These are phyloP conservation scores for Trichoderma sp. DNA, from an alignment of 2,329 filamentous ascomycete genomes.

Conservation along the genomic window DNA sequence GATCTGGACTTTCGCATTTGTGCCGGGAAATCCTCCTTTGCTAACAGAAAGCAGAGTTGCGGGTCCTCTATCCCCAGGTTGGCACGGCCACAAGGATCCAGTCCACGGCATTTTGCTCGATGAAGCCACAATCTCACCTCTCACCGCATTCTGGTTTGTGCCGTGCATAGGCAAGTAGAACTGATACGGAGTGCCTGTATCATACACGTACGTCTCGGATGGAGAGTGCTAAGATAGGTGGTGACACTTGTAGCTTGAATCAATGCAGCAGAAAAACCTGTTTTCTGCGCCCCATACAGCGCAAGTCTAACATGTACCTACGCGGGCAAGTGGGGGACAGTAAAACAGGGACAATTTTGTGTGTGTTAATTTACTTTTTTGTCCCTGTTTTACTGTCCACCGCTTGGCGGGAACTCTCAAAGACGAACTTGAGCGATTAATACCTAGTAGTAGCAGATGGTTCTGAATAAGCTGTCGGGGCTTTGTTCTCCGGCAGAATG, in stretches of 20 bases:
- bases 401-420: too few species aligned
- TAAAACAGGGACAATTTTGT: too few species aligned
- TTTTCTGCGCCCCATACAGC: background rate
- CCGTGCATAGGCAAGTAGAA: background rate
- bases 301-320: background rate
- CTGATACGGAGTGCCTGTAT: background rate
- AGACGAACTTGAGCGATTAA: background rate
- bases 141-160: constrained; percentile 1
- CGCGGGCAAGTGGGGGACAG: too few species aligned
- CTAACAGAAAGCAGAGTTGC: background rate
- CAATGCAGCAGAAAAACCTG: background rate
- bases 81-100: background rate
- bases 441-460: background rate
- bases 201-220: background rate
- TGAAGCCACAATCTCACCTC: background rate
- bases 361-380: too few species aligned
- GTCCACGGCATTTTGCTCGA: background rate
- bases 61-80: constrained; percentile 2
- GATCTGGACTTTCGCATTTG: background rate
- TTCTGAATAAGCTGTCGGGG: background rate
- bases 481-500: background rate
- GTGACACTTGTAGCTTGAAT: background rate
- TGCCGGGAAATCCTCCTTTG: constrained; percentile 1
- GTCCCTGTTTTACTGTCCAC: too few species aligned
- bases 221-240: background rate